These are phyloP conservation scores for Rhynchosporium agropyri DNA, from an alignment of 2,329 filamentous ascomycete genomes.

Conservation along the genomic window DNA sequence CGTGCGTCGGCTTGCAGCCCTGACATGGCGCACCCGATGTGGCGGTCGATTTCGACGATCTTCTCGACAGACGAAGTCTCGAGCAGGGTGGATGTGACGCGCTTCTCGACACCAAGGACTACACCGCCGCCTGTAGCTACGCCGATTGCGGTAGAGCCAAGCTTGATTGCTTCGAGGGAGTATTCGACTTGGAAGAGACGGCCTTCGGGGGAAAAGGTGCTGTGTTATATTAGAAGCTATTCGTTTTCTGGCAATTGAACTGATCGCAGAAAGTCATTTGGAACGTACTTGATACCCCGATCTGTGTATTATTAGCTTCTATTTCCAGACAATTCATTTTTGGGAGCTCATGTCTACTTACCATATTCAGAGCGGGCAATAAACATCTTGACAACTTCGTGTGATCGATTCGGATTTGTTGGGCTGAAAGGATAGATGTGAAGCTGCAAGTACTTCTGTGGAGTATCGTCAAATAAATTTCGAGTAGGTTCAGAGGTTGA, in stretches of 20 bases:
- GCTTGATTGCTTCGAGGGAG: slow-evolving; percentile 99
- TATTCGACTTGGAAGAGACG: slow-evolving; percentile 99
- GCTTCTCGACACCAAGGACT: slow-evolving; percentile 97
- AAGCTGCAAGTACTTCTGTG: slow-evolving; percentile 24
- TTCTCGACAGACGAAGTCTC: slow-evolving; percentile 98
- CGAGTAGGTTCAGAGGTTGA: slow-evolving; percentile 5
- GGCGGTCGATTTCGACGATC: slow-evolving; percentile 98
- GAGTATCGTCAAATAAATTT: slow-evolving; percentile 10
- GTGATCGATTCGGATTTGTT: slow-evolving; percentile 13
- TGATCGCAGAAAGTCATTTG: not conserved
- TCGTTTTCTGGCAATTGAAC: not conserved
- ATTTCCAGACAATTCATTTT: slow-evolving; percentile 31
- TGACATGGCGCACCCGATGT: slow-evolving; percentile 99
- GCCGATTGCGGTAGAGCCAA: slow-evolving; percentile 96
- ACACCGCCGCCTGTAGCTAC: slow-evolving; percentile 95
- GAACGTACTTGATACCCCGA: slow-evolving; percentile 90
- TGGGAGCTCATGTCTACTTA: slow-evolving; percentile 51
- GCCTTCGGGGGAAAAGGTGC: slow-evolving; percentile 99
- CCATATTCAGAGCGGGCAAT: slow-evolving; percentile 99
- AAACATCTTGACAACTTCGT: slow-evolving; percentile 71
- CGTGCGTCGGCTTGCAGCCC: slow-evolving; percentile 96
- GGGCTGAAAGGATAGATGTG: slow-evolving; percentile 9
- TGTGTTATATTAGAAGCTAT: slow-evolving; percentile 46
- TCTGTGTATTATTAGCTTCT: slow-evolving; percentile 59
- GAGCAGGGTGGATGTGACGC: slow-evolving; percentile 94